Evolutionary conservation across 345 rosid species (phyloP).

Genomic region (Rhodamnia argentea): DNA sequence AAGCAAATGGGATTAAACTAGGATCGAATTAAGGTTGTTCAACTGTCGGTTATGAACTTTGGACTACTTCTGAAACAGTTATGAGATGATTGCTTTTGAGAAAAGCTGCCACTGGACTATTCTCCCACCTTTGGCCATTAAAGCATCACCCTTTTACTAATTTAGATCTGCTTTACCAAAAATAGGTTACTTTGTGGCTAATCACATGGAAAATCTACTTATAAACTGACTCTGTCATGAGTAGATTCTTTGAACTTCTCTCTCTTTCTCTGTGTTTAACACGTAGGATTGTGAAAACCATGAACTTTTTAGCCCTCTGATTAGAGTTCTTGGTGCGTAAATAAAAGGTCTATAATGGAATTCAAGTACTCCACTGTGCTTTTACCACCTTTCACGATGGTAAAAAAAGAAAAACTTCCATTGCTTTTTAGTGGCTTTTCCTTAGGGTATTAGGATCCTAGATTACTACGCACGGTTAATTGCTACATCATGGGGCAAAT

Average conservation of each 20-base stretch:
- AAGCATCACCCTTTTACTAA: neutral
- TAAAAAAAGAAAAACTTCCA: neutral
- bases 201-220: neutral
- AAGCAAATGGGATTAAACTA: neutral
- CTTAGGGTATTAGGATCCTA: neutral
- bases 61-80: neutral
- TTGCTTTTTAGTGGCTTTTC: neutral
- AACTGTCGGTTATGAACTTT: neutral
- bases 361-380: neutral
- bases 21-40: neutral
- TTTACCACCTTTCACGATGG: neutral
- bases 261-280: neutral
- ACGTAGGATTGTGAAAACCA: neutral
- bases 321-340: neutral
- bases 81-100: neutral
- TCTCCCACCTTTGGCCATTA: neutral
- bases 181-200: neutral
- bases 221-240: neutral
- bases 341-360: neutral
- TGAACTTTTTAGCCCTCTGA: neutral
- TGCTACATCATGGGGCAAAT: neutral
- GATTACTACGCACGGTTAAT: neutral
- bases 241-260: neutral
- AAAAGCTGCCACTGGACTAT: neutral
- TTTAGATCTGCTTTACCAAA: neutral